Percentiles rank a stretch among this genome's conserved stretches.
Evolutionary conservation across 768 basidiomycete species (phyloP).

Genomic region (Mycena galericulata): DNA sequence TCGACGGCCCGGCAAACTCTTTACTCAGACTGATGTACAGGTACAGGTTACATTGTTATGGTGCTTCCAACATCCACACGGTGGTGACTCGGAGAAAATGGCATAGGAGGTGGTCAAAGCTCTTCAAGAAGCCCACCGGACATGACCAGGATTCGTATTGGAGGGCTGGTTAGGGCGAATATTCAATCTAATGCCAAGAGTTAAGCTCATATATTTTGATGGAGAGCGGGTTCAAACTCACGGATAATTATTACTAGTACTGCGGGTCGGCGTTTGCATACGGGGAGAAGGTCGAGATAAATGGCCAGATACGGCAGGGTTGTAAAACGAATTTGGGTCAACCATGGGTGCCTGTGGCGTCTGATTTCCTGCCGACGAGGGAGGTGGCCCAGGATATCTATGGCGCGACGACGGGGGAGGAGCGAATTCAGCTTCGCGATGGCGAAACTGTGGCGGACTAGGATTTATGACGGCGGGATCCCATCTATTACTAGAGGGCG

Average conservation of each 20-base stretch:
- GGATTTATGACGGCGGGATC: background rate
- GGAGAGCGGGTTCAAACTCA: background rate
- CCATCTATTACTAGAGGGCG: background rate
- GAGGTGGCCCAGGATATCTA: slow-evolving; percentile 1
- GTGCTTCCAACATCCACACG: too few relatives aligned
- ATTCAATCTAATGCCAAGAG: background rate
- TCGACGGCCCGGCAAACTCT: background rate
- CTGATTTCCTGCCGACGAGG: background rate
- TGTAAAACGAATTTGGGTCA: slow-evolving; percentile 33
- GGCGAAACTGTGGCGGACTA: slow-evolving; percentile 19
- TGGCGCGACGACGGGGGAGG: slow-evolving; percentile 3
- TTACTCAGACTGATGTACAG: background rate
- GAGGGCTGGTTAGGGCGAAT: slow-evolving; percentile 9
- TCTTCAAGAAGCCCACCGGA: slow-evolving; percentile 21
- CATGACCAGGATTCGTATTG: background rate
- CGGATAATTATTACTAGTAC: background rate
- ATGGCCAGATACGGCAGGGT: slow-evolving; percentile 65
- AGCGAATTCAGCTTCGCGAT: slow-evolving; percentile 19
- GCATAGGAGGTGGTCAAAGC: background rate
- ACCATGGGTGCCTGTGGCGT: background rate
- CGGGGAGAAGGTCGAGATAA: slow-evolving; percentile 42
- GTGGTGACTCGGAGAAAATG: too few relatives aligned
- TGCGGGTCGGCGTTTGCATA: slow-evolving; percentile 6
- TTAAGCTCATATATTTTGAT: background rate
- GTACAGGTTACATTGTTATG: background rate